phyloP scores from a whole-genome alignment of 2,329 filamentous ascomycete genomes.

The Ceratocystis papillata region DNA sequence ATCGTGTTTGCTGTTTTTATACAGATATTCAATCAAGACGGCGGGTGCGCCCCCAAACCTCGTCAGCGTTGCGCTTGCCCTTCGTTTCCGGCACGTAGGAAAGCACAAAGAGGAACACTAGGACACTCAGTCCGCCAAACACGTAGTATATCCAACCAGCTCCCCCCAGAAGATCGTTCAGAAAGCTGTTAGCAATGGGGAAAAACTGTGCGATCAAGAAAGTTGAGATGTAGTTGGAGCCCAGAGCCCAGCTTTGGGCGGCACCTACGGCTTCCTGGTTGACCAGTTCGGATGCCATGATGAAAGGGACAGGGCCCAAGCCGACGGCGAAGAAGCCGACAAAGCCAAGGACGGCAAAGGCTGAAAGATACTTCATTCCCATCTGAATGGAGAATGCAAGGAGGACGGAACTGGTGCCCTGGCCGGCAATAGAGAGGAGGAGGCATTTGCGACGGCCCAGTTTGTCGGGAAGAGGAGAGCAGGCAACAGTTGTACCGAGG shows the following conservation, averaged over 20 bases:
- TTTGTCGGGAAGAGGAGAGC: constrained; percentile 74
- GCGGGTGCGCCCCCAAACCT: constrained; percentile 72
- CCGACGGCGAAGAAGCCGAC: constrained; percentile 85
- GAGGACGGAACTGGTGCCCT: constrained; percentile 65
- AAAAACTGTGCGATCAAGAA: constrained; percentile 94
- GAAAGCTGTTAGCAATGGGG: constrained; percentile 65
- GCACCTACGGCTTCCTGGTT: constrained; percentile 83
- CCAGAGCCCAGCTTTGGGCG: constrained; percentile 78
- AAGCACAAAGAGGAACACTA: constrained; percentile 61
- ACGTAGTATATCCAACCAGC: constrained; percentile 81
- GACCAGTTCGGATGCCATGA: constrained; percentile 83
- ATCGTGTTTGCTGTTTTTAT: too few species aligned
- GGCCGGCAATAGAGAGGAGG: constrained; percentile 69
- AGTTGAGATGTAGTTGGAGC: constrained; percentile 79
- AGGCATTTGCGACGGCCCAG: constrained; percentile 81
- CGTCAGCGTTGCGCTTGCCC: constrained; percentile 70
- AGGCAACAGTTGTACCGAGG: constrained; percentile 67
- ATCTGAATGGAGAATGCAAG: constrained; percentile 72
- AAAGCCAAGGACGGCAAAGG: constrained; percentile 70
- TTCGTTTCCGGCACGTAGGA: constrained; percentile 76
- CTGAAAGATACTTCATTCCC: constrained; percentile 62
- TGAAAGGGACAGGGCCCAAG: constrained; percentile 87
- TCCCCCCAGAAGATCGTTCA: constrained; percentile 54
- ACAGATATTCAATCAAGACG: constrained; percentile 38
- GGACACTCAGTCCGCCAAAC: constrained; percentile 64